phyloP scores from a whole-genome alignment of 2,329 filamentous ascomycete species.

The Fusarium equiseti region DNA sequence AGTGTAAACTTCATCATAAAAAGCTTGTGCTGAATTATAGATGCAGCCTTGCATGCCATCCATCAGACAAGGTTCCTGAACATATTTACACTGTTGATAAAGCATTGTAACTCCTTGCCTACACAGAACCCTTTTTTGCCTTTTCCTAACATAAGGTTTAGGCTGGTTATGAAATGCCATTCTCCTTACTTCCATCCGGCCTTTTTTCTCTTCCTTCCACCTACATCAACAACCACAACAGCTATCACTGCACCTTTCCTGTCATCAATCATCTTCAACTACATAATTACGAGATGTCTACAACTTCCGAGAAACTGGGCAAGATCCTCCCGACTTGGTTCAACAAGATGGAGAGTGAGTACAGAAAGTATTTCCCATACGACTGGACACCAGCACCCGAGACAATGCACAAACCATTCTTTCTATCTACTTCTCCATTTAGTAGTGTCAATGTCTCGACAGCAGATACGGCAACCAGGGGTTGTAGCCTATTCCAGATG shows the following conservation, averaged over 20 bases:
- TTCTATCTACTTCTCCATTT: neutral
- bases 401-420: neutral
- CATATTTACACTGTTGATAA: rapidly evolving
- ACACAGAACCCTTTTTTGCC: neutral
- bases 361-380: too few species aligned
- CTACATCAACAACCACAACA: neutral
- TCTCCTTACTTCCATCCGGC: neutral
- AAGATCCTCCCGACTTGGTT: too few species aligned
- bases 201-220: neutral
- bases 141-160: neutral
- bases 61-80: neutral
- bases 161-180: neutral
- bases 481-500: neutral
- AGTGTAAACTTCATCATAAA: too few species aligned
- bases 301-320: neutral
- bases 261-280: neutral
- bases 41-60: too few species aligned
- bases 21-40: too few species aligned
- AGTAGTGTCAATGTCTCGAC: neutral
- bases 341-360: too few species aligned
- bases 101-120: neutral
- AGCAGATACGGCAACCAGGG: too few species aligned
- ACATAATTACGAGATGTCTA: neutral
- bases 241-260: neutral
- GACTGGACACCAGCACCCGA: neutral